Percentiles rank a stretch among this genome's conserved stretches.
phyloP scores from a whole-genome alignment of 2,329 filamentous ascomycete genomes.

The Chaetomium strumarium region DNA sequence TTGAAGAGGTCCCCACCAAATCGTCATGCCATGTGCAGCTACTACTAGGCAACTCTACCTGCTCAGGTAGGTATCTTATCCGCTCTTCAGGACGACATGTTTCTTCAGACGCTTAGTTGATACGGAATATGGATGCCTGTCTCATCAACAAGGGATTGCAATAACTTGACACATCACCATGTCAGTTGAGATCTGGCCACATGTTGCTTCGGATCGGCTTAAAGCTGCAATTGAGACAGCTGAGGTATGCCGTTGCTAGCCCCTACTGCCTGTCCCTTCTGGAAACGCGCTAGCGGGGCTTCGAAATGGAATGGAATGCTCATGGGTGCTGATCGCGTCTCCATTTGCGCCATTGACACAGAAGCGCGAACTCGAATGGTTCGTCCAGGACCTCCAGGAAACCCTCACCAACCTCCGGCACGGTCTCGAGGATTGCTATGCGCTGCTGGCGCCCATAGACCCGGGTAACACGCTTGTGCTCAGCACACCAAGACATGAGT shows the following conservation, averaged over 20 bases:
- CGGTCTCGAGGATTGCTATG: conserved; percentile 83
- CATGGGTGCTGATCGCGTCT: conserved; percentile 29
- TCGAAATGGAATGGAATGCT: conserved; percentile 10
- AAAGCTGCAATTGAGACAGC: conserved; percentile 44
- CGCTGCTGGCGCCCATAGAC: conserved; percentile 76
- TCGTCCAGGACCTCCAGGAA: conserved; percentile 44
- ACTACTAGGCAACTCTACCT: conserved; percentile 14
- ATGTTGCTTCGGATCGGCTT: conserved; percentile 45
- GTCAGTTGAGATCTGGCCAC: conserved; percentile 56
- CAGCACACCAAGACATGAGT: conserved; percentile 79
- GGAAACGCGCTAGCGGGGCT: conserved; percentile 1
- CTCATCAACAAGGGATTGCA: conserved; percentile 2
- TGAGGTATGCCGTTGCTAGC: conserved; percentile 37
- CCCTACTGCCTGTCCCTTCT: background rate
- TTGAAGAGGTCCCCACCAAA: conserved; percentile 5
- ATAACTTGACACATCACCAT: conserved; percentile 32
- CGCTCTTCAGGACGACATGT: too few relatives aligned
- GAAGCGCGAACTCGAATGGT: conserved; percentile 51
- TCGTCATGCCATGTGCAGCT: conserved; percentile 9
- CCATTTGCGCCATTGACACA: conserved; percentile 24
- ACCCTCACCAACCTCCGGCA: conserved; percentile 47
- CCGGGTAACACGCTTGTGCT: conserved; percentile 84
- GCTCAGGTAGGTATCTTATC: background rate
- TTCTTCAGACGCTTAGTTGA: background rate
- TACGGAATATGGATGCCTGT: conserved; percentile 27